These are phyloP conservation scores for Ettlia oleoabundans DNA, from an alignment of 139 green algal species.

Conservation along the genomic window DNA sequence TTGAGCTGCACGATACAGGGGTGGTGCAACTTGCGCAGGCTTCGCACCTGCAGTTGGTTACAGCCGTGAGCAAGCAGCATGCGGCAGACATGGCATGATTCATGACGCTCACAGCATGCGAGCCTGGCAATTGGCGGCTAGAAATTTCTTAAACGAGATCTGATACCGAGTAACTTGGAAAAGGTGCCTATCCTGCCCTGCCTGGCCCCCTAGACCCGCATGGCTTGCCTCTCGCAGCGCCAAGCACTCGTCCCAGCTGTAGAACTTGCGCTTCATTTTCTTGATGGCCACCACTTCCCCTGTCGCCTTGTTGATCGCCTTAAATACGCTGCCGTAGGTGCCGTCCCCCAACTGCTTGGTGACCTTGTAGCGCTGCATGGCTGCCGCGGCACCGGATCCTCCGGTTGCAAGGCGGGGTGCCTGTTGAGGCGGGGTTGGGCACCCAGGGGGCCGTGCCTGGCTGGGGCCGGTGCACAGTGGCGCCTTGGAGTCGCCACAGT, in stretches of 20 bases:
- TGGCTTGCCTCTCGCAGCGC: constrained; percentile 83
- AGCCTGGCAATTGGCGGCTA: too few relatives aligned
- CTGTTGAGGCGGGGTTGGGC: too few relatives aligned
- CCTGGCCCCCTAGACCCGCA: too few relatives aligned
- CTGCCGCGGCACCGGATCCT: too few relatives aligned
- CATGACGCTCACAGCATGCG: too few relatives aligned
- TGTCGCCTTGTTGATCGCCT: constrained; percentile 89
- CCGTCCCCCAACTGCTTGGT: constrained; percentile 94
- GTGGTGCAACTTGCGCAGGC: constrained; percentile 93
- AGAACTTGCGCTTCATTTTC: constrained; percentile 99
- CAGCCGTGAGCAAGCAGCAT: too few relatives aligned
- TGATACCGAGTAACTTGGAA: too few relatives aligned
- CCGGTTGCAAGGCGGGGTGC: not conserved
- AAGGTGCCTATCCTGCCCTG: too few relatives aligned
- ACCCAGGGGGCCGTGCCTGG: too few relatives aligned
- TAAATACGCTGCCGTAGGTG: constrained; percentile 96
- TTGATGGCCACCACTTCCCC: constrained; percentile 97
- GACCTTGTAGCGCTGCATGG: constrained; percentile 82
- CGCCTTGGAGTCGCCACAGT: too few relatives aligned
- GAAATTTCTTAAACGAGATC: too few relatives aligned
- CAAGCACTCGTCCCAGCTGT: constrained; percentile 97
- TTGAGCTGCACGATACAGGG: constrained; percentile 95
- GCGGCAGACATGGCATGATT: not conserved
- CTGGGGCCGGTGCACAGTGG: too few relatives aligned
- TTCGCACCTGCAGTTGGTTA: constrained; percentile 81